A percentile compares a stretch with the other conserved stretches of the same genome.
Evolutionary conservation across 441 rosid genomes (phyloP).

Genomic region (Bruguiera hainesii): DNA sequence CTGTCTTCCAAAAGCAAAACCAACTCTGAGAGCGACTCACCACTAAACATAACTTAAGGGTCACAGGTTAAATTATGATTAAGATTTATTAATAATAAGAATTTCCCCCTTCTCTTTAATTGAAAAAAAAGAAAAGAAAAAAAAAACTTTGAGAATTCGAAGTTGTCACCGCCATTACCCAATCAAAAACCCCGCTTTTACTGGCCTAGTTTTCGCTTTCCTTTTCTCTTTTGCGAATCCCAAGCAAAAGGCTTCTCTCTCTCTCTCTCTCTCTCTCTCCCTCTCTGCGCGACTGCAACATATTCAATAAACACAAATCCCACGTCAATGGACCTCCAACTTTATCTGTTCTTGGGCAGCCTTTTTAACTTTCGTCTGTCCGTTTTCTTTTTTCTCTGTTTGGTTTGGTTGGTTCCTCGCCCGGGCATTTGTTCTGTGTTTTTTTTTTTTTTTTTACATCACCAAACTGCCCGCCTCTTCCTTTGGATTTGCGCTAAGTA

Average conservation of each 20-base stretch:
- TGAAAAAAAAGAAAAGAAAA: too few relatives aligned
- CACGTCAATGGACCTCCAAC: conserved; percentile 4
- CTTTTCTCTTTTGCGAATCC: conserved; percentile 23
- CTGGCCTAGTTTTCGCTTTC: conserved; percentile 8
- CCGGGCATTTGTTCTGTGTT: not conserved
- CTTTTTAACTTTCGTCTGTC: not conserved
- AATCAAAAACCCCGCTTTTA: not conserved
- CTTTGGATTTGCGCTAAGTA: not conserved
- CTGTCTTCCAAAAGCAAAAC: too few relatives aligned
- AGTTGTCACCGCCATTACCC: conserved; percentile 2
- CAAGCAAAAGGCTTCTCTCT: not conserved
- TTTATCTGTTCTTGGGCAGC: conserved; percentile 19
- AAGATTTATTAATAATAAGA: too few relatives aligned
- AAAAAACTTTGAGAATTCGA: too few relatives aligned
- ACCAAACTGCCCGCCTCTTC: conserved; percentile 1
- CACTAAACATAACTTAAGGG: too few relatives aligned
- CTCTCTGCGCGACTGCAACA: conserved; percentile 3
- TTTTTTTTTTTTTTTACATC: not conserved
- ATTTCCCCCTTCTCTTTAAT: too few relatives aligned
- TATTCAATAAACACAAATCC: conserved; percentile 5
- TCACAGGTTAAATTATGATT: too few relatives aligned
- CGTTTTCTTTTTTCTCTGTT: not conserved
- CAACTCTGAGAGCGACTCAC: too few relatives aligned
- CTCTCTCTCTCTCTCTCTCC: not conserved
- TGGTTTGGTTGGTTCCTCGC: not conserved